Conservation (phyloP, 768 basidiomycete species). For the Rhodocollybia butyracea region DNA sequence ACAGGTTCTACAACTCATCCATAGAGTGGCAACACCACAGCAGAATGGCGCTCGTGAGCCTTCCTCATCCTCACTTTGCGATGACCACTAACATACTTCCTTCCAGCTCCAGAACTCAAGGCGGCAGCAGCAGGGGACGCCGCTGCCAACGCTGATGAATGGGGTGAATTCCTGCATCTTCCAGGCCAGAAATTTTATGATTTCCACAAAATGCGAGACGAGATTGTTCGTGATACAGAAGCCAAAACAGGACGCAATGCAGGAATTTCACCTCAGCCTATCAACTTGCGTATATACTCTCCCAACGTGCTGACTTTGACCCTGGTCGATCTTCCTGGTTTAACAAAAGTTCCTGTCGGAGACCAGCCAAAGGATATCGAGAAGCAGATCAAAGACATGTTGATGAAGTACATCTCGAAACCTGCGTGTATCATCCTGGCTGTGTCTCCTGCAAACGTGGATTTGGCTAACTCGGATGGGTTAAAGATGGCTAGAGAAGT, state of each 20-base stretch:
- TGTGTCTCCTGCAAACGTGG: slow-evolving; percentile 92
- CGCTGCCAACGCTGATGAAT: slow-evolving; percentile 88
- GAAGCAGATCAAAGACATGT: slow-evolving; percentile 96
- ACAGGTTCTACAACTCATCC: slow-evolving; percentile 91
- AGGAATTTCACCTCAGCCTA: slow-evolving; percentile 94
- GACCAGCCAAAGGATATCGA: slow-evolving; percentile 98
- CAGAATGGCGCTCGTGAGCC: slow-evolving; percentile 37
- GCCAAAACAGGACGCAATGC: slow-evolving; percentile 98
- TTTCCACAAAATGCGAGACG: slow-evolving; percentile 94
- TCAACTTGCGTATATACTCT: slow-evolving; percentile 96
- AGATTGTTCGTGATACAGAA: slow-evolving; percentile 96
- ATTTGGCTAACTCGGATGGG: slow-evolving; percentile 98
- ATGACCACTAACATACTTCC: slow-evolving; percentile 5
- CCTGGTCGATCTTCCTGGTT: slow-evolving; percentile 93
- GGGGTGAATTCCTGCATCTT: slow-evolving; percentile 98
- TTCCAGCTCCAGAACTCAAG: neutral
- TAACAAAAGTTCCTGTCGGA: slow-evolving; percentile 93
- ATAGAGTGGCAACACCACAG: slow-evolving; percentile 58
- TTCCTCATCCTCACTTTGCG: slow-evolving; percentile 1
- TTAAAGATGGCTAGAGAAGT: slow-evolving; percentile 95
- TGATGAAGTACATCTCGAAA: slow-evolving; percentile 91
- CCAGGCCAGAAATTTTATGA: slow-evolving; percentile 98
- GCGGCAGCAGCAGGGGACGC: slow-evolving; percentile 55
- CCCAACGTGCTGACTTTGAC: slow-evolving; percentile 97
- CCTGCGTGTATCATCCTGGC: slow-evolving; percentile 96